Evolutionary conservation across 495 filamentous ascomycete genomes (phyloP), one percentile per base, ranked within the genome.

Genomic region (Cercophora sp.): DNA sequence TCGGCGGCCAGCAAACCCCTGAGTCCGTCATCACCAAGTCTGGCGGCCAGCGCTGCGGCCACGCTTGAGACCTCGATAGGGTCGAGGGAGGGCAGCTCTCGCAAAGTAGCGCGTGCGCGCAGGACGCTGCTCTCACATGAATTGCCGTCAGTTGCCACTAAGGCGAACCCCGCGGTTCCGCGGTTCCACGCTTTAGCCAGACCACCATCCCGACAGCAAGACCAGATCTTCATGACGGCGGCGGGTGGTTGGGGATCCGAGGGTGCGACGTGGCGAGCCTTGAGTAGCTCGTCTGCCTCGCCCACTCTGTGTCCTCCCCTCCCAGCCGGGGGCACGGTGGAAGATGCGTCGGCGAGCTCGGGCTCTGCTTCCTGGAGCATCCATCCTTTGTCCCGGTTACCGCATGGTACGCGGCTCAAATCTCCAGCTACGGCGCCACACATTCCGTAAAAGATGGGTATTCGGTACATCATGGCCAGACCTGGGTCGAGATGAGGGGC

Each of bases 81-180:
- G 37, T 34, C 15, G 45, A 34, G 29, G 23, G 23, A 4, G 26
- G 6, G 25, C 16, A 16, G 26, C 26, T 51, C 23, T 34, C 48
- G 29, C 31, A 54, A 47, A 49, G 23, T 32, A 52, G 36, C 43
- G 52, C 51, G 55, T 6, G 53, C 59, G 54, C 52, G 63, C 61
- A 66, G 59, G 51, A 64, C 29, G 22, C 22, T 46, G 9, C 29
- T 56, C 63, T 68, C 59, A 64, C 63, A 68, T 68, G 63, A 66
- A 63, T 50, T 60, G 34, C 36, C 54, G 56, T 52, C 54, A 48
- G 27, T 45, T 53, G 24, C 48, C 39, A 26, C 36, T 25, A 32
- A 23, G 37, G 23, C n/a, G 16, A 25, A 16, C 26, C 41, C 59
- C 56, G 40, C 56, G 52, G 27, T 42, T 51, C 29, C 23, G 43